Base-by-base conservation (phyloP, 2,329 filamentous ascomycete genomes). In the Fusarium pilosicola region DNA sequence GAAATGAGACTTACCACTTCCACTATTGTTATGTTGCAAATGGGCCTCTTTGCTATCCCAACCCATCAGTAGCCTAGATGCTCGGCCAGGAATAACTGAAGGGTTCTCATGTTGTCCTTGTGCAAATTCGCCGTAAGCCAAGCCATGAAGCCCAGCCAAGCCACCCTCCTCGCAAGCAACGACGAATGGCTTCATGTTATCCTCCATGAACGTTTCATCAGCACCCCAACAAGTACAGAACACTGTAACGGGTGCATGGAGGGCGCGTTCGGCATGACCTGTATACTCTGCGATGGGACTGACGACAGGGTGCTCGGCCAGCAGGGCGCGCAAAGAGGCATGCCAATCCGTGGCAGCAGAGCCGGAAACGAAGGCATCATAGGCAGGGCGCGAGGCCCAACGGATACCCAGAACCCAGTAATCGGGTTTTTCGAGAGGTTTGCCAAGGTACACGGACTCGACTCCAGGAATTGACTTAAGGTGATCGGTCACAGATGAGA, bases 1-100 rank as follows among this genome's bases (percentile, higher is more conserved):
- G 24, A 36, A 32, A 12, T 24, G 17, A 26, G 30, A 56, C 80
- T 56, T 69, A 81, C 81, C 66, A 61, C 78, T 81, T 15, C 76
- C 78, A 22, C 76, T 75, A 30, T 77, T 80, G 36, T 78, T 79
- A 61, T 83, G 75, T 22, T 79, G 76, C 38, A 82, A 45, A 71
- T 84, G 83, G 26, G 80, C 83, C 44, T 82, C 81, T 69, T 78
- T 82, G 67, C 79, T 82, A 24, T 84, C 82, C 83, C 83, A 84
- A 10, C 83, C 83, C 42, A 84, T 66, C 30, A 84, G 65, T 66
- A 83, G 71, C 60, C 79, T 74, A 20, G 78, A 81, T 18, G 80
- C 79, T 38, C 75, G 76, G 6, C 78, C 81, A 54, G 78, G 74
- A 30, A 80, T 74, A 17, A 76, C 71, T 22, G 76, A 73, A 24